Conservation (phyloP, 192 early-diverging fungal genomes). For the Podila horticola region DNA sequence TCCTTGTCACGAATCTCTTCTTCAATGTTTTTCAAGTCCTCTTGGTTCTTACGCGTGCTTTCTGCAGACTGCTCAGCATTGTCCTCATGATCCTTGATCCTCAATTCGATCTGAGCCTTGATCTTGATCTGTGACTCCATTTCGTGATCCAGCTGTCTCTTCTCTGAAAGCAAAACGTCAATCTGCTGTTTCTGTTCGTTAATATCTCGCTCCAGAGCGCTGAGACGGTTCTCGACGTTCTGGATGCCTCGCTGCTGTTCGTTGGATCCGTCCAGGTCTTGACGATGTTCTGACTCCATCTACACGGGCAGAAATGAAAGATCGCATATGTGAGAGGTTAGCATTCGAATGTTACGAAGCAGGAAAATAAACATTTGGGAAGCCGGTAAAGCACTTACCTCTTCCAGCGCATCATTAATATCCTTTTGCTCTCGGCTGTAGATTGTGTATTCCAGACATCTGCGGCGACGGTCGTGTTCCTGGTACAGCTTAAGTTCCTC, state of each 20-base stretch:
- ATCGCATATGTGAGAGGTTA: conserved; percentile 56
- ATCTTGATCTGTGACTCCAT: conserved; percentile 79
- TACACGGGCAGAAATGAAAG: not conserved
- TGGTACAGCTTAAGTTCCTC: conserved; percentile 92
- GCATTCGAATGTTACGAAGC: conserved; percentile 21
- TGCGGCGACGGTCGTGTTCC: conserved; percentile 82
- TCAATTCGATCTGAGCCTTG: conserved; percentile 81
- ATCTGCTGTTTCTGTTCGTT: conserved; percentile 70
- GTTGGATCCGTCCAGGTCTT: conserved; percentile 60
- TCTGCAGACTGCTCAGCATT: conserved; percentile 37
- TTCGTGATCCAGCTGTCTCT: conserved; percentile 77
- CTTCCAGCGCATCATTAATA: conserved; percentile 80
- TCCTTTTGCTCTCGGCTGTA: conserved; percentile 90
- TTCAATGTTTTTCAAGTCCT: conserved; percentile 57
- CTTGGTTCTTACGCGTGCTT: conserved; percentile 24
- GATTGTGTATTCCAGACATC: conserved; percentile 94
- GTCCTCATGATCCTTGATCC: conserved; percentile 86
- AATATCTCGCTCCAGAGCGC: conserved; percentile 65
- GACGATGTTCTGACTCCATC: conserved; percentile 53
- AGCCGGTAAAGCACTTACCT: conserved; percentile 31
- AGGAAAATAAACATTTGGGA: too few species aligned
- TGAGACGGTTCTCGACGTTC: conserved; percentile 64
- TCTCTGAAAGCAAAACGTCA: conserved; percentile 74
- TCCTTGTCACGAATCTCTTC: conserved; percentile 71
- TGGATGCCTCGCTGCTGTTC: conserved; percentile 64